Evolutionary conservation across 1,284 basidiomycete genomes (phyloP), one percentile per base, ranked within the genome.

Genomic region (Athelia sp.): DNA sequence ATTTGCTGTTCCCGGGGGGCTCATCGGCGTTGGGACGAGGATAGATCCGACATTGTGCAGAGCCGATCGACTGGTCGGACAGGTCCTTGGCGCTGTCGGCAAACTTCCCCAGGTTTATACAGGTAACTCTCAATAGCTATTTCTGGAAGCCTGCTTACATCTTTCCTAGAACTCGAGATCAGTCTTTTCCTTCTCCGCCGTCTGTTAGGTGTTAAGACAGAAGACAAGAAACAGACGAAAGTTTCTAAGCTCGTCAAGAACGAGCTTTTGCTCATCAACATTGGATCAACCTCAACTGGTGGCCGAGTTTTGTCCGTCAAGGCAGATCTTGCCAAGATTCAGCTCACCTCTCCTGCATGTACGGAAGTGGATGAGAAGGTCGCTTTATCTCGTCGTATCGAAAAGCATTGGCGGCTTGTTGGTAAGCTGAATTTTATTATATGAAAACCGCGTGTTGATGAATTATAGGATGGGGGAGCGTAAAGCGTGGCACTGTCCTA

Each of bases 151-250:
- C 11, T 18, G n/a, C 35, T 36, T 4, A 38, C 50, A 4, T 15
- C 14, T n/a, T 19, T 14, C 51, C 8, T 53, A 90, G 89, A 90
- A 66, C 77, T 96, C 46, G 93, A 96, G 69, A 94, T 95, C 67
- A 90, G 84, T 62, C 72, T 95, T 56, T 97, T 96, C 84, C 75
- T 97, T 43, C 85, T 97, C 43, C 90, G 97, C 55, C 84, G 97
- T 56, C 72, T 99, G 53, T 81, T 99, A n/a, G 96, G 96, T 70
- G 97, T 98, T 58, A 95, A 96, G 70, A 93, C 92, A 23, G 95
- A 98, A 69, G 96, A 98, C 73, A 96, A 95, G 75, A 98, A 98
- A 70, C 92, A 96, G 68, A 97, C 96, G 45, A 98, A 93, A 69
- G 93, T 95, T 23, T 78, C 90, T 48, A 98, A 98, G 70, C 79